Base-by-base conservation (phyloP, 768 basidiomycete genomes). In the Krasilnikovozyma curviuscula region DNA sequence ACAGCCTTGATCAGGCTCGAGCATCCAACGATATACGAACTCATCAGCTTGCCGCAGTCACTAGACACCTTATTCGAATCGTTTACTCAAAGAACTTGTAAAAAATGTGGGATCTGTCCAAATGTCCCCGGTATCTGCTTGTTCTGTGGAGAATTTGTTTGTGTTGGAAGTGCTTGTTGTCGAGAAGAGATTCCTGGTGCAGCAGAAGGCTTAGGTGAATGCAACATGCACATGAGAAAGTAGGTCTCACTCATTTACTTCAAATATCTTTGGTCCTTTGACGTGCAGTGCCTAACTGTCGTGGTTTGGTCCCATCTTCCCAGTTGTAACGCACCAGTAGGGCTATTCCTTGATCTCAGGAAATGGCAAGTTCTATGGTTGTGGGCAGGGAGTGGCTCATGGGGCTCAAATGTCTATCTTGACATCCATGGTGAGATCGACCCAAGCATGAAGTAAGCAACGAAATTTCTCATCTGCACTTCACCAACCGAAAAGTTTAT, bases 371-470 rank as follows among this genome's bases (percentile, higher is more conserved):
- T 95, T 49, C 62, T 97, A 13, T 95, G 83, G 62, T 71, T 95
- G 16, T 88, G 85, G 59, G 79, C 79, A 27, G 78, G 76, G 53
- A 84, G 79, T 42, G 93, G 91, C n/a, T 76, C 83, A 3, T 95
- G 89, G 64, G 71, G 73, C 1, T 73, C 76, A 13, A 81, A 89
- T 27, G 88, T 91, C 0, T 97, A 93, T 58, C 72, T 97, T 33
- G 93, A 98, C 57, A 74, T 75, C 1, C 93, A 97, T 52, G 93
- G 91, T 1, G 93, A 97, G 58, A 73, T 85, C 2, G 91, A 97
- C 62, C 69, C 83, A 12, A 81, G 80, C 2, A 84, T 91, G 79
- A 77, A 84, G 88, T 85, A 56, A 55, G 62, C 50, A n/a, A n/a
- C n/a, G n/a, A n/a, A n/a, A n/a, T n/a, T n/a, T n/a, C n/a, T n/a